Conservation (phyloP, 495 filamentous ascomycete genomes). For the Aspergillus cristatus region DNA sequence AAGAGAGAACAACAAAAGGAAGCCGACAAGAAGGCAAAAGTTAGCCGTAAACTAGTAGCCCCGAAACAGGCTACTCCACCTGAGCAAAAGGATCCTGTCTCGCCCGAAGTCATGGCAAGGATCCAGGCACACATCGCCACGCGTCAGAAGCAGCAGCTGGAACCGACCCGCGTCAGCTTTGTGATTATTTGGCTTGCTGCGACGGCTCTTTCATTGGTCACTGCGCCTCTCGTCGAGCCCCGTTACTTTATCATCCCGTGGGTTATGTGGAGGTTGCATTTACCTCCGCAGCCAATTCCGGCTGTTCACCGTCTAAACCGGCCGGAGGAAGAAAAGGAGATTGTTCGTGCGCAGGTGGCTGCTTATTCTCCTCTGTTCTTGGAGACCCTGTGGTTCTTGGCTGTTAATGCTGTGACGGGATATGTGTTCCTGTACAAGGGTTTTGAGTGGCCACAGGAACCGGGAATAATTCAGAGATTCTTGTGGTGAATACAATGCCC, state of each 20-base stretch:
- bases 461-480: constrained; percentile 75
- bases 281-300: constrained; percentile 43
- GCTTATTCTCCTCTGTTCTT: constrained; percentile 43
- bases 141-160: constrained; percentile 24
- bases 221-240: constrained; percentile 87
- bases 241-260: constrained; percentile 93
- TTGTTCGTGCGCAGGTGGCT: constrained; percentile 18
- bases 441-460: constrained; percentile 76
- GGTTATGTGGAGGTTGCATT: constrained; percentile 83
- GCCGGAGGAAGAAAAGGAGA: constrained; percentile 14
- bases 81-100: constrained; percentile 13
- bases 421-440: constrained; percentile 72
- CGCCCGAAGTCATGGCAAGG: constrained; percentile 23
- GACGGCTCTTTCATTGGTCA: constrained; percentile 66
- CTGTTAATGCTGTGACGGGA: constrained; percentile 63
- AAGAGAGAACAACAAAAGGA: constrained; percentile 14
- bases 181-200: constrained; percentile 62
- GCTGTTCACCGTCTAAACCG: constrained; percentile 17
- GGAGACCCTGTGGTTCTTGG: constrained; percentile 72
- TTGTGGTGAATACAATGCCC: constrained; percentile 79
- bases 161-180: constrained; percentile 40
- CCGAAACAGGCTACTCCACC: constrained; percentile 14
- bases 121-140: constrained; percentile 25
- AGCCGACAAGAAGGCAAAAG: constrained; percentile 15
- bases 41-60: constrained; percentile 15